A percentile compares a stretch with the other conserved stretches of the same genome.
phyloP scores from a whole-genome alignment of 257 asterid species.

The Solanum tarijense region DNA sequence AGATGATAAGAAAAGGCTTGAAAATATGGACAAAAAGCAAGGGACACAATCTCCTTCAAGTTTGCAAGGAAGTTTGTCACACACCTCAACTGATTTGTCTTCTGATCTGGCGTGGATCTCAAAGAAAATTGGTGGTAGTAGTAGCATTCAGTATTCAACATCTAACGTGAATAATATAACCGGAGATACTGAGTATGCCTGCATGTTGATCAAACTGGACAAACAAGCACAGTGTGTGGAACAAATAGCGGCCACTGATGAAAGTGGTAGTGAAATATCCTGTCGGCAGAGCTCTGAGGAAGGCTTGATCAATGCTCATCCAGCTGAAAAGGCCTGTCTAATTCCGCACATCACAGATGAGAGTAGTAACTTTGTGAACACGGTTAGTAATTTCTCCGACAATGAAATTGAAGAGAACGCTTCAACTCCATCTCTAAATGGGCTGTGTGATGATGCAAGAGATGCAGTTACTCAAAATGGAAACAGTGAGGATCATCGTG shows the following conservation, averaged over 20 bases:
- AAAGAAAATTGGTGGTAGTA: slow-evolving; percentile 23
- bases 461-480: slow-evolving; percentile 8
- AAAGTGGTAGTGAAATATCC: neutral
- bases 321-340: slow-evolving; percentile 1
- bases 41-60: slow-evolving; percentile 18
- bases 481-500: neutral
- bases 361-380: neutral
- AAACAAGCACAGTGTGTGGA: slow-evolving; percentile 2
- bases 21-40: slow-evolving; percentile 28
- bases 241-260: slow-evolving; percentile 12
- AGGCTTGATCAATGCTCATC: neutral
- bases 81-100: slow-evolving; percentile 35
- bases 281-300: slow-evolving; percentile 4
- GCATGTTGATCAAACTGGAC: slow-evolving; percentile 5
- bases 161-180: slow-evolving; percentile 7
- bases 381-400: neutral
- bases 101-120: slow-evolving; percentile 54
- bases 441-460: slow-evolving; percentile 7
- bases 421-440: slow-evolving; percentile 5
- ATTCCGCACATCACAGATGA: slow-evolving; percentile 5
- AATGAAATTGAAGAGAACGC: slow-evolving; percentile 6
- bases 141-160: slow-evolving; percentile 14
- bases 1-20: slow-evolving; percentile 9
- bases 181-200: slow-evolving; percentile 3
- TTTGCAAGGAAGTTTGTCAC: slow-evolving; percentile 25